A percentile compares a stretch with the other conserved stretches of the same genome.
phyloP scores from a whole-genome alignment of 2,329 filamentous ascomycete genomes.

The Geoglossum cookeanum region DNA sequence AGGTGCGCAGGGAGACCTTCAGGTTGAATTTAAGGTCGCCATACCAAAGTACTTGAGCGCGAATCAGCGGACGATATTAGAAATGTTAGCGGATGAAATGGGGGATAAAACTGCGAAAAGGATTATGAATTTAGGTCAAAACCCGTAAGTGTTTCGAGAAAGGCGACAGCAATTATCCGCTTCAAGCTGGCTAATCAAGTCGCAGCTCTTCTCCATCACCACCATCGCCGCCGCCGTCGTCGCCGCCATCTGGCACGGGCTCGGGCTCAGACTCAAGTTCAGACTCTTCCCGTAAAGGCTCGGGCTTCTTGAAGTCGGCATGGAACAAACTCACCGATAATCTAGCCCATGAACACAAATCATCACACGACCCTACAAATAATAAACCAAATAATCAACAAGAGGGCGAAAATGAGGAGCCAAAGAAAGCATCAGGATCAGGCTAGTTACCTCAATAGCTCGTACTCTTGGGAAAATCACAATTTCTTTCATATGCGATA shows the following conservation, averaged over 20 bases:
- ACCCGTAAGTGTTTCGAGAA: conserved; percentile 2
- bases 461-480: conserved; percentile 2
- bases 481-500: not conserved
- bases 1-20: conserved; percentile 57
- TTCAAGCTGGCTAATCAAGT: not conserved
- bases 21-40: conserved; percentile 80
- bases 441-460: conserved; percentile 12
- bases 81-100: conserved; percentile 95
- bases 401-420: conserved; percentile 14
- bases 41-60: conserved; percentile 90
- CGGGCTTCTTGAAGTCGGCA: conserved; percentile 80
- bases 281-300: conserved; percentile 42
- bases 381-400: not conserved
- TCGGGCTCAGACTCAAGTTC: not conserved
- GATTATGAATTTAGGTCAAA: conserved; percentile 61
- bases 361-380: not conserved
- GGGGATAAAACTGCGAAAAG: conserved; percentile 79
- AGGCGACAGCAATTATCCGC: not conserved
- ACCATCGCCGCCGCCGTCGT: not conserved
- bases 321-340: conserved; percentile 88
- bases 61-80: conserved; percentile 81
- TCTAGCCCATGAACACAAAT: conserved; percentile 17
- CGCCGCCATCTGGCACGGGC: not conserved
- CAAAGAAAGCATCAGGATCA: conserved; percentile 21
- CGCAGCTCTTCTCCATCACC: not conserved